Evolutionary conservation across 23 red algal genomes (phyloP).

Genomic region (Gracilaria caudata): DNA sequence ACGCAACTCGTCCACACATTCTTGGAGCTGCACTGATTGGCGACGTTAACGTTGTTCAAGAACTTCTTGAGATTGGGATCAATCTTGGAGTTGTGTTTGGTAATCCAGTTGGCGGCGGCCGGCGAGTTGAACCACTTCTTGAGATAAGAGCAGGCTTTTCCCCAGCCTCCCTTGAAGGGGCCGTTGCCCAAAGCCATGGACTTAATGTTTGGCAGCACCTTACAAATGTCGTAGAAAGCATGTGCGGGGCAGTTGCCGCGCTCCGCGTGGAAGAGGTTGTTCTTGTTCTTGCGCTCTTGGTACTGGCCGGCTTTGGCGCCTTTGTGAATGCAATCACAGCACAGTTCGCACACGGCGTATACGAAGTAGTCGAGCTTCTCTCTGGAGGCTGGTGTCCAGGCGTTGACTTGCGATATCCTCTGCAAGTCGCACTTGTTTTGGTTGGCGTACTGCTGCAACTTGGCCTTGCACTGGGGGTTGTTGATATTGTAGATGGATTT

Average conservation of each 20-base stretch:
- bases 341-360: conserved; percentile 59
- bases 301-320: conserved; percentile 29
- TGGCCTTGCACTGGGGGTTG: conserved; percentile 32
- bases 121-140: conserved; percentile 30
- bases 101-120: conserved; percentile 21
- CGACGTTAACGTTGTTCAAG: conserved; percentile 34
- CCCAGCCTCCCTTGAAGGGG: conserved; percentile 15
- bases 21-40: conserved; percentile 48
- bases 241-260: conserved; percentile 52
- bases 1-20: conserved; percentile 44
- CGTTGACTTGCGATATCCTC: conserved; percentile 27
- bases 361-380: conserved; percentile 58
- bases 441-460: conserved; percentile 33
- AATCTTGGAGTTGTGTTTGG: conserved; percentile 45
- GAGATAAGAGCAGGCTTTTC: neutral
- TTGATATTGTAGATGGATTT: conserved; percentile 50
- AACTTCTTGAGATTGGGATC: conserved; percentile 36
- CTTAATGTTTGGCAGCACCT: conserved; percentile 43
- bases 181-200: conserved; percentile 25
- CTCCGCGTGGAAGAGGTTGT: conserved; percentile 28
- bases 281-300: neutral
- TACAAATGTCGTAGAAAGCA: conserved; percentile 49
- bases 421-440: conserved; percentile 45
- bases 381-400: neutral
- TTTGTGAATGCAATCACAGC: conserved; percentile 60